Percentiles rank a stretch among this genome's conserved stretches.
Conservation (phyloP, 805 yeast species). For the Spathaspora passalidarum region DNA sequence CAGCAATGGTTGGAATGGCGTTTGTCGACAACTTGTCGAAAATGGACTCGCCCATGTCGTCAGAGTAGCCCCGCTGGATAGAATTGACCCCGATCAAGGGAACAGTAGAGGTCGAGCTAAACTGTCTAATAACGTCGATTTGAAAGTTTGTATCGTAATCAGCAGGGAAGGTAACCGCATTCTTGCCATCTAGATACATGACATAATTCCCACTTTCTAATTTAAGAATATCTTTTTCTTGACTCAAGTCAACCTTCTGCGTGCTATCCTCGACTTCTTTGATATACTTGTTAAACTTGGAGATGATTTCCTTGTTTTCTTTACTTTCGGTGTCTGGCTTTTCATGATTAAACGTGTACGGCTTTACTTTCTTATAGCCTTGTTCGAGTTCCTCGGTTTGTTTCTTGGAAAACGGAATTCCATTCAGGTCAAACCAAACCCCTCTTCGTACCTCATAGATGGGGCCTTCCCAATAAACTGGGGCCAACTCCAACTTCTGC, state of each 20-base stretch:
- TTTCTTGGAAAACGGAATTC: conserved; percentile 49
- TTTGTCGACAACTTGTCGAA: conserved; percentile 29
- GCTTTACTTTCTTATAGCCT: conserved; percentile 43
- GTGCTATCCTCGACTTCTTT: conserved; percentile 10
- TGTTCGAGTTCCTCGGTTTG: conserved; percentile 59
- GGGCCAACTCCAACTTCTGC: conserved; percentile 48
- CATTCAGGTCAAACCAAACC: conserved; percentile 68
- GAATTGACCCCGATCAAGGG: conserved; percentile 46
- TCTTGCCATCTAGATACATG: conserved; percentile 37
- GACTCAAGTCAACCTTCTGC: conserved; percentile 11
- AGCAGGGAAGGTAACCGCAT: conserved; percentile 48
- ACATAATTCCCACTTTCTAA: conserved; percentile 34
- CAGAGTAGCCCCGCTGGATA: conserved; percentile 49
- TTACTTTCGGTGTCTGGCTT: conserved; percentile 5
- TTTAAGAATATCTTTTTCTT: conserved; percentile 28
- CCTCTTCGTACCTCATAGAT: conserved; percentile 80
- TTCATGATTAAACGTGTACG: conserved; percentile 20
- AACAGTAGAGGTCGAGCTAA: conserved; percentile 28
- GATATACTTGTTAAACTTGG: conserved; percentile 14
- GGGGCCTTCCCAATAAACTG: conserved; percentile 90
- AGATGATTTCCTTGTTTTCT: conserved; percentile 12
- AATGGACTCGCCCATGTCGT: conserved; percentile 27
- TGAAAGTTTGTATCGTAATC: conserved; percentile 39
- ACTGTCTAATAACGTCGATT: conserved; percentile 31
- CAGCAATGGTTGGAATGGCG: conserved; percentile 32